phyloP scores from a whole-genome alignment of 495 filamentous ascomycete genomes.

The Penicillium malachiteum region DNA sequence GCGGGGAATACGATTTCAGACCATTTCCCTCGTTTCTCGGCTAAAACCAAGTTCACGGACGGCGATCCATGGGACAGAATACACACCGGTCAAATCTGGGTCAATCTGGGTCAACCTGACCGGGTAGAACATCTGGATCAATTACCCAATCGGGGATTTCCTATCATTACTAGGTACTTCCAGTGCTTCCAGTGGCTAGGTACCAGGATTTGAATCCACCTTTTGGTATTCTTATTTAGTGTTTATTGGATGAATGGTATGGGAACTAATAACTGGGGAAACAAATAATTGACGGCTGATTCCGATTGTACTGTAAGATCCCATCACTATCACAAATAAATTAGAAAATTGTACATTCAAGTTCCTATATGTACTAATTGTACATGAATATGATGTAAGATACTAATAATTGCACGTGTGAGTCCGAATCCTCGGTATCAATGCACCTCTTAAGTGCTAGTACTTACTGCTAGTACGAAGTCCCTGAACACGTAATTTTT shows the following conservation, averaged over 20 bases:
- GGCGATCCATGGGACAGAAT: slow-evolving; percentile 11
- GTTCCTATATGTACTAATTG: no score
- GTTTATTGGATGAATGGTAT: background rate
- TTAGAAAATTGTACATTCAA: no score
- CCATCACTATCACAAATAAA: no score
- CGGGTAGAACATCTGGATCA: no score
- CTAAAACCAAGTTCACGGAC: slow-evolving; percentile 6
- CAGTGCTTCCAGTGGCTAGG: background rate
- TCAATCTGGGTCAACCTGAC: no score
- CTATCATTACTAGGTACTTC: slow-evolving; percentile 5
- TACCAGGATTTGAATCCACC: no score
- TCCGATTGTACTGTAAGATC: background rate
- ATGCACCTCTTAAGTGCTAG: no score
- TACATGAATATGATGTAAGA: no score
- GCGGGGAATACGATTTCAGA: slow-evolving; percentile 12
- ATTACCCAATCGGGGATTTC: slow-evolving; percentile 8
- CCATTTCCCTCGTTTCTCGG: slow-evolving; percentile 1
- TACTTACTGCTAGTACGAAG: no score
- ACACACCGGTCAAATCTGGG: background rate
- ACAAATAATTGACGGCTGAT: background rate
- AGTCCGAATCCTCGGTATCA: slow-evolving; percentile 8
- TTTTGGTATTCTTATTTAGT: background rate
- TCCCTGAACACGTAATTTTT: background rate
- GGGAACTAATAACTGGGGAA: background rate
- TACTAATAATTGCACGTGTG: slow-evolving; percentile 2